Evolutionary conservation across 1,284 basidiomycete genomes (phyloP).

Genomic region (Rhodotorula sp.): DNA sequence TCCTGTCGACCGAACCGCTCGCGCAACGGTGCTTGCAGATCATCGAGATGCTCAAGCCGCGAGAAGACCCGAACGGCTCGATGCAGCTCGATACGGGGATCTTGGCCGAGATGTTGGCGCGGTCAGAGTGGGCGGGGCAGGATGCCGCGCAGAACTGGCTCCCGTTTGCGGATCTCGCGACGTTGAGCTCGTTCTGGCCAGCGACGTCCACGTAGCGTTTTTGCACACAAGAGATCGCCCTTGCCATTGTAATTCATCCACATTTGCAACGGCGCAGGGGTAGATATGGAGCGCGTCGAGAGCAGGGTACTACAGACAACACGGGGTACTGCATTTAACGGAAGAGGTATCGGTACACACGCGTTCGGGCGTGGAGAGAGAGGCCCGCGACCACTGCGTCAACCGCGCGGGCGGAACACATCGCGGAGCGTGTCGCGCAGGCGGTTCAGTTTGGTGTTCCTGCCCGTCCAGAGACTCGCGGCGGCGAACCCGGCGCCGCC

Average conservation of each 20-base stretch:
- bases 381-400: not conserved
- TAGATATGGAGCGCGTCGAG: no score
- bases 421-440: constrained; percentile 18
- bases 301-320: no score
- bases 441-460: constrained; percentile 28
- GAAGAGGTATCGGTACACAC: not conserved
- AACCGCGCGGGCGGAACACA: constrained; percentile 11
- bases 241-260: no score
- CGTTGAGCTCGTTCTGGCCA: constrained; percentile 1
- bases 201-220: not conserved
- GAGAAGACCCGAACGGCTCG: not conserved
- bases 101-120: not conserved
- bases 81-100: constrained; percentile 1
- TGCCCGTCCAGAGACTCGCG: constrained; percentile 25
- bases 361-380: not conserved
- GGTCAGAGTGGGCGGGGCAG: not conserved
- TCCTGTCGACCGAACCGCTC: not conserved
- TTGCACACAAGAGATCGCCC: not conserved
- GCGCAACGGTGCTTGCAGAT: constrained; percentile 3
- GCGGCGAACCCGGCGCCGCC: constrained; percentile 32
- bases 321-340: not conserved
- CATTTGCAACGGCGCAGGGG: no score
- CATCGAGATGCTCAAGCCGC: constrained; percentile 7
- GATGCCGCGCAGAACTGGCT: not conserved
- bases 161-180: not conserved